Evolutionary conservation across 208 protist genomes (phyloP).

Genomic region (Tritrichomonas foetus): DNA sequence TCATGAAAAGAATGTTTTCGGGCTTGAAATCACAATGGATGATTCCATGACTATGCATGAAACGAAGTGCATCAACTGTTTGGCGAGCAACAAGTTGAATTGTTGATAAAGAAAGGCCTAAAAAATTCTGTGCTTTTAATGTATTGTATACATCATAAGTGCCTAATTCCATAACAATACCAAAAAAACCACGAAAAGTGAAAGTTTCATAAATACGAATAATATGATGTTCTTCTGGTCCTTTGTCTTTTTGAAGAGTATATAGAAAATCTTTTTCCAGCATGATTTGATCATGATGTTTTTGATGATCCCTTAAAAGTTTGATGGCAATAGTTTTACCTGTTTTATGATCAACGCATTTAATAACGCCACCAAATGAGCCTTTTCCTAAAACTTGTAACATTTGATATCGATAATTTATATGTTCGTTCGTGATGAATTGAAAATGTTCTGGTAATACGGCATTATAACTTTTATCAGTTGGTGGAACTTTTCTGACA

Average conservation of each 20-base stretch:
- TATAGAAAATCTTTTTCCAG: not conserved
- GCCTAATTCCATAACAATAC: conserved; percentile 6
- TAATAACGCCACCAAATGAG: not conserved
- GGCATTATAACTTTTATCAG: not conserved
- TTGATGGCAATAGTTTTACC: conserved; percentile 40
- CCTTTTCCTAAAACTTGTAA: not conserved
- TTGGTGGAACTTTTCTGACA: not conserved
- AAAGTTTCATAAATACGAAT: not conserved
- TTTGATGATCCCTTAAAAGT: not conserved
- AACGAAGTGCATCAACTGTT: not conserved
- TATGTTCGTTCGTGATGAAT: not conserved
- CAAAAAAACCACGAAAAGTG: not conserved
- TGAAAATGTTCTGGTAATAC: not conserved
- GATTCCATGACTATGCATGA: conserved; percentile 12
- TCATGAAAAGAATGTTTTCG: conserved; percentile 59
- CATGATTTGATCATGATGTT: not conserved
- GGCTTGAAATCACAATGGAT: conserved; percentile 63
- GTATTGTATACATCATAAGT: not conserved
- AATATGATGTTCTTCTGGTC: not conserved
- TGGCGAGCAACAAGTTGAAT: not conserved
- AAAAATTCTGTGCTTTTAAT: not conserved
- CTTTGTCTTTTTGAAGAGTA: not conserved
- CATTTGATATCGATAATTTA: conserved; percentile 16
- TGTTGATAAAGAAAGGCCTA: not conserved
- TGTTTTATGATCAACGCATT: not conserved